Percentiles rank a stretch among this genome's conserved stretches.
phyloP scores from a whole-genome alignment of 1,284 basidiomycete species.

The Leccinum solheimii region DNA sequence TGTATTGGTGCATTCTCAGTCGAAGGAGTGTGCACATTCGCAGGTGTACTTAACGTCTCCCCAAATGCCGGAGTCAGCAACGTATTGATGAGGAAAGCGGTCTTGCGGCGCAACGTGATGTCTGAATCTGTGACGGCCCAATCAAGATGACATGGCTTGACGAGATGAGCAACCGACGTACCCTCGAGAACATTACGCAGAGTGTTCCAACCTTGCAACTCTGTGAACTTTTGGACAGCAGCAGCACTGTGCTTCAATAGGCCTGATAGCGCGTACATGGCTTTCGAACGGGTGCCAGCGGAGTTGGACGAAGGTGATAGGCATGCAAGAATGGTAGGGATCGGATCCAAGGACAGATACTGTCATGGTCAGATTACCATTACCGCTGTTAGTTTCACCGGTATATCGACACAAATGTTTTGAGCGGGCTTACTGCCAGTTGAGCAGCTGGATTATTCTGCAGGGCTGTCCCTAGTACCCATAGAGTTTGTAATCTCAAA shows the following conservation, averaged over 20 bases:
- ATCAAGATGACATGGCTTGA: not conserved
- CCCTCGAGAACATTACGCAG: constrained; percentile 65
- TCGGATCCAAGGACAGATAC: constrained; percentile 74
- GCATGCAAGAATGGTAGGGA: constrained; percentile 66
- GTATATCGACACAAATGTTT: not conserved
- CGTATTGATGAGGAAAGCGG: constrained; percentile 80
- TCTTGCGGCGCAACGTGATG: constrained; percentile 78
- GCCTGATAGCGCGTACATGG: constrained; percentile 85
- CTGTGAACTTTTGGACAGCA: constrained; percentile 63
- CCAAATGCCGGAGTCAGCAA: constrained; percentile 62
- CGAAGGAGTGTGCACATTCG: constrained; percentile 22
- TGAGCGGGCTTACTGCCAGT: constrained; percentile 59
- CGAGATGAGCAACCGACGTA: constrained; percentile 32
- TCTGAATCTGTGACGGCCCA: constrained; percentile 62
- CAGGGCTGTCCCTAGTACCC: constrained; percentile 92
- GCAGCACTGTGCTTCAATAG: constrained; percentile 80
- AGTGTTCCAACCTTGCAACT: constrained; percentile 69
- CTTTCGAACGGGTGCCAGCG: constrained; percentile 71
- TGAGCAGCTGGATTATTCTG: constrained; percentile 96
- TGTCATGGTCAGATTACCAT: constrained; percentile 31
- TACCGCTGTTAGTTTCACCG: constrained; percentile 1
- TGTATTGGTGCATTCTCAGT: constrained; percentile 43
- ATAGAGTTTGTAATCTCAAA: constrained; percentile 76
- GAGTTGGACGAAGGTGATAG: constrained; percentile 54
- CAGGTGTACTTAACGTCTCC: constrained; percentile 9